phyloP scores from a whole-genome alignment of 2,329 filamentous ascomycete genomes.

The Pseudogymnoascus sp. region DNA sequence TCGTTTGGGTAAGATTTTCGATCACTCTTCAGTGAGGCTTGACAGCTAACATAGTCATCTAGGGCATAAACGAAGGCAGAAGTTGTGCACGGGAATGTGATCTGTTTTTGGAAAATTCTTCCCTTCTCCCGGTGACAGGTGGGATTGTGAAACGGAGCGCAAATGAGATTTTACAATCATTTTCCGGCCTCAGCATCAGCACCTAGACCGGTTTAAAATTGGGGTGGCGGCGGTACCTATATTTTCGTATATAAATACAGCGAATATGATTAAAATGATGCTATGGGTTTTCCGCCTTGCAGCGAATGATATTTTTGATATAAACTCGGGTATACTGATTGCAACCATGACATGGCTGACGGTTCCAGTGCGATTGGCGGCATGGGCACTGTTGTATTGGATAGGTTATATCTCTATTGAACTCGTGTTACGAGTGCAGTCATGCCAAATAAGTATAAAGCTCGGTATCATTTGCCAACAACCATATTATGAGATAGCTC shows the following conservation, averaged over 20 bases:
- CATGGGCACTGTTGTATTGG: too few species aligned
- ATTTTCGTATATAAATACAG: neutral
- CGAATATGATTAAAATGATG: neutral
- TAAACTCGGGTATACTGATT: neutral
- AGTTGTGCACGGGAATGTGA: slow-evolving; percentile 90
- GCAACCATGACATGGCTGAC: neutral
- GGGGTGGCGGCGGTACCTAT: neutral
- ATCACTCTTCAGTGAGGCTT: neutral
- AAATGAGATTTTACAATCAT: slow-evolving; percentile 51
- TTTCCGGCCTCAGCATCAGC: slow-evolving; percentile 6
- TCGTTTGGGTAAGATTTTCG: slow-evolving; percentile 64
- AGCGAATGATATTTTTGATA: neutral
- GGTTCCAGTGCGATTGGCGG: neutral
- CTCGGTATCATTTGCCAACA: too few species aligned
- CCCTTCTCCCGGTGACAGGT: slow-evolving; percentile 77
- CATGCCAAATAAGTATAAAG: neutral
- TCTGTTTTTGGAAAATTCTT: slow-evolving; percentile 70
- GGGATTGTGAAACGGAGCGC: slow-evolving; percentile 84
- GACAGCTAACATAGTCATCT: slow-evolving; percentile 34
- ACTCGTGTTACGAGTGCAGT: neutral
- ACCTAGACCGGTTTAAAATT: neutral
- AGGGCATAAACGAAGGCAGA: slow-evolving; percentile 95
- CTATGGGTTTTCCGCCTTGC: neutral
- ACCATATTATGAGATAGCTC: neutral
- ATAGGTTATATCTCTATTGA: neutral